Percentiles rank a stretch among this genome's conserved stretches.
Evolutionary conservation across 2,329 filamentous ascomycete species (phyloP).

Genomic region (Pseudogymnoascus sp.): DNA sequence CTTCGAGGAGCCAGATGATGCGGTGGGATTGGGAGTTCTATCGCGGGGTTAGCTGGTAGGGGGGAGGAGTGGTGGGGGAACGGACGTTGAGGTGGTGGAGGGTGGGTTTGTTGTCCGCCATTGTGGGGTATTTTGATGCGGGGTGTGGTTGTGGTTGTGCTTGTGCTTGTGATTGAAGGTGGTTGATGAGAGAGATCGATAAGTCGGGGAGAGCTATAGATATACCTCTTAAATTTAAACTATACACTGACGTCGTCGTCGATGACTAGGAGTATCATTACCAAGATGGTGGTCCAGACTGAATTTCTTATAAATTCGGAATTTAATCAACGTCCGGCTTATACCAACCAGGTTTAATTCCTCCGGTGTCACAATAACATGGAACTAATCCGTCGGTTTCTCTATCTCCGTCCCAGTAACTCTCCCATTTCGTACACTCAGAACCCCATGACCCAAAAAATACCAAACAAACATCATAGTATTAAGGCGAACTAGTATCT

Average conservation of each 20-base stretch:
- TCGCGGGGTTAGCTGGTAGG: slow-evolving; percentile 26
- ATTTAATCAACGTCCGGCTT: background rate
- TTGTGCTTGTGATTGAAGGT: background rate
- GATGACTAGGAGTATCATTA: background rate
- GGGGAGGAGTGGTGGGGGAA: background rate
- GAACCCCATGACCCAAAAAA: background rate
- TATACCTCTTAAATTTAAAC: background rate
- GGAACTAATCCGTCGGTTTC: background rate
- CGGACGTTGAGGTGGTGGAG: slow-evolving; percentile 24
- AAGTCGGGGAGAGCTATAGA: background rate
- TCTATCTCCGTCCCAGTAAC: background rate
- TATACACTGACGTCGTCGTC: background rate
- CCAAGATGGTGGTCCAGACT: background rate
- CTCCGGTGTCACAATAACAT: background rate
- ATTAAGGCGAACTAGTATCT: background rate
- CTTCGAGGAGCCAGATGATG: slow-evolving; percentile 61
- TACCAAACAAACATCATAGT: background rate
- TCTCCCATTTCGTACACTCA: background rate
- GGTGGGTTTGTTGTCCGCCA: slow-evolving; percentile 14
- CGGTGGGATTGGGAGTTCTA: slow-evolving; percentile 60
- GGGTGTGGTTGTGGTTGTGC: background rate
- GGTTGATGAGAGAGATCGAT: background rate
- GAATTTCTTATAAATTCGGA: background rate
- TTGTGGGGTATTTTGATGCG: background rate
- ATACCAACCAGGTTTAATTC: background rate